Conservation (phyloP, 2,329 filamentous ascomycete genomes). For the Talaromyces sp. region DNA sequence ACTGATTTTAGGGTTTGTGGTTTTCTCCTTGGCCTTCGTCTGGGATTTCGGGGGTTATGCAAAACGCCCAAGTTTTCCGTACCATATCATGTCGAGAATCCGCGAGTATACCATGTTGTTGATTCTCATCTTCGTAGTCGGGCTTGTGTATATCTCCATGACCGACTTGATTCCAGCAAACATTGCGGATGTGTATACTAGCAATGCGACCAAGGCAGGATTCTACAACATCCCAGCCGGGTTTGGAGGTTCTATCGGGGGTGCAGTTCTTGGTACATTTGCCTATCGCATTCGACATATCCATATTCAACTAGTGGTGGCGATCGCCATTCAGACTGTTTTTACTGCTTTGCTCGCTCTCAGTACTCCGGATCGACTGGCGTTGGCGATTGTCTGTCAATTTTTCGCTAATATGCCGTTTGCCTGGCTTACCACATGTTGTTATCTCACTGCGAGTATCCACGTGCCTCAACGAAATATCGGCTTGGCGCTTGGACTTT, state of each 20-base stretch:
- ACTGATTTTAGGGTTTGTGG: background rate
- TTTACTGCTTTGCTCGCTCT: background rate
- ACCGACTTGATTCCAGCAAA: background rate
- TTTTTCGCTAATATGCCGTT: background rate
- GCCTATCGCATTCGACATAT: background rate
- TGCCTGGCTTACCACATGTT: background rate
- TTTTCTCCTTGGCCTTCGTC: background rate
- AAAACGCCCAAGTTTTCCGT: background rate
- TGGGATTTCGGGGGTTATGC: conserved; percentile 1
- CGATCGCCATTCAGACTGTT: background rate
- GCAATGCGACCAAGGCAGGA: background rate
- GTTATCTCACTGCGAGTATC: background rate
- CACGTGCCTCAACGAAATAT: conserved; percentile 3
- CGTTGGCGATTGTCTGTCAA: background rate
- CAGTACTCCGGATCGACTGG: background rate
- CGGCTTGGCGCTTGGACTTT: background rate
- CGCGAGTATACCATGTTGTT: background rate
- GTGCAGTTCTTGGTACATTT: background rate
- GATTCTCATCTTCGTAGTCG: background rate
- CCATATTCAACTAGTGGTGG: background rate
- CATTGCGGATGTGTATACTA: background rate
- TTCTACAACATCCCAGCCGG: background rate
- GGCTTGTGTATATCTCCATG: background rate
- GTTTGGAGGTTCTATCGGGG: background rate
- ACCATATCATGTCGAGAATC: background rate